Percentiles rank a stretch among this genome's conserved stretches.
Evolutionary conservation across 116 monocot species (phyloP).

Genomic region (Thalassia testudinum): DNA sequence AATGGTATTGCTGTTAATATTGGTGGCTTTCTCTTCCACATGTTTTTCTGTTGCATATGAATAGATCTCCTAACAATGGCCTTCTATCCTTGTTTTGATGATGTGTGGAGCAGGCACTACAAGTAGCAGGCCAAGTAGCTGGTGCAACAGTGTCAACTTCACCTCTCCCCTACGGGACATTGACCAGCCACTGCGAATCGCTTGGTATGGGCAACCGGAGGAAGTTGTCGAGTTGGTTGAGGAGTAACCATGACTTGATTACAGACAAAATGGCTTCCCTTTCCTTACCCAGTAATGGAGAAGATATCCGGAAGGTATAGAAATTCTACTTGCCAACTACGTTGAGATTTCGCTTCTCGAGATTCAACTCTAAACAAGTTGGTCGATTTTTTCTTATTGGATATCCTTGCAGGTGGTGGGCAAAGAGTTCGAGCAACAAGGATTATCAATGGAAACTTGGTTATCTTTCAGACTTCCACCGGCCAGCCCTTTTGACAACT

Average conservation of each 20-base stretch:
- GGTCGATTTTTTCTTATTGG: too few species aligned
- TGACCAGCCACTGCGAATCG: constrained; percentile 90
- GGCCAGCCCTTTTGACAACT: constrained; percentile 95
- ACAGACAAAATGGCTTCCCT: constrained; percentile 6
- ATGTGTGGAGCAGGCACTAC: constrained; percentile 46
- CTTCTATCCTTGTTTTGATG: background rate
- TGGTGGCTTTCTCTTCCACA: too few species aligned
- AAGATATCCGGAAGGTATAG: too few species aligned
- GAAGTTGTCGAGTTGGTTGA: constrained; percentile 89
- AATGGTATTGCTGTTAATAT: too few species aligned
- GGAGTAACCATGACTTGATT: constrained; percentile 31
- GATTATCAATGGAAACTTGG: constrained; percentile 20
- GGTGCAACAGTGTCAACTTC: constrained; percentile 79
- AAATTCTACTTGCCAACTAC: too few species aligned
- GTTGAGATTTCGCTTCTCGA: too few species aligned
- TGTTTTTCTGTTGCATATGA: too few species aligned
- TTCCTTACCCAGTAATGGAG: background rate
- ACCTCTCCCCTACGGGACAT: constrained; percentile 83
- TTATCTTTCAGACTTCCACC: constrained; percentile 57
- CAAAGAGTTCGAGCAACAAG: constrained; percentile 9
- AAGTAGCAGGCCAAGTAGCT: constrained; percentile 89
- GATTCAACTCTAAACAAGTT: too few species aligned
- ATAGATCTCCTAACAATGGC: too few species aligned
- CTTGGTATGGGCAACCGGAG: constrained; percentile 69
- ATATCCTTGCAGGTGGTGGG: constrained; percentile 2